phyloP scores from a whole-genome alignment of 225 moss, liverwort and hornwort genomes.

The Anthoceros angustus region DNA sequence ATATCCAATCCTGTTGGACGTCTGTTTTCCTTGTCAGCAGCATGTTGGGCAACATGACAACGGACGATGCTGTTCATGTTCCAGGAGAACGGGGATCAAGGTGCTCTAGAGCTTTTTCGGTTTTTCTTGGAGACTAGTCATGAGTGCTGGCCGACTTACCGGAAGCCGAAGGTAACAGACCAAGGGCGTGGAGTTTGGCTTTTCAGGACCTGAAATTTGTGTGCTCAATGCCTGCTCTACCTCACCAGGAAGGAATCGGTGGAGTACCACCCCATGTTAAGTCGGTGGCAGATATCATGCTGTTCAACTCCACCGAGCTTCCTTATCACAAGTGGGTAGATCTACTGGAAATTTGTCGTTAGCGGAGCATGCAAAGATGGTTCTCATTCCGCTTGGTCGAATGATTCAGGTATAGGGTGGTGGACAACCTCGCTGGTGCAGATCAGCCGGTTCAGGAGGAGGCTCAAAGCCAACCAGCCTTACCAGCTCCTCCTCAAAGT shows the following conservation, averaged over 20 bases:
- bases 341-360: background rate
- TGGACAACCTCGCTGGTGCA: constrained; percentile 75
- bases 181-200: no score
- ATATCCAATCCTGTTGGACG: no score
- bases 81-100: constrained; percentile 54
- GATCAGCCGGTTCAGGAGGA: constrained; percentile 48
- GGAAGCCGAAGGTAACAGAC: constrained; percentile 34
- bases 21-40: no score
- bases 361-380: background rate
- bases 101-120: constrained; percentile 88
- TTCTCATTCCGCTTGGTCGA: background rate
- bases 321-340: constrained; percentile 68
- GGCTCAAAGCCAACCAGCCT: constrained; percentile 41
- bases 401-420: constrained; percentile 67
- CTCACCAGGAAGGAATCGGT: constrained; percentile 63
- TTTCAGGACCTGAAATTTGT: no score
- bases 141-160: constrained; percentile 66
- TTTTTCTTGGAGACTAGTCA: constrained; percentile 97
- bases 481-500: constrained; percentile 89
- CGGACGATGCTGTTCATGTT: constrained; percentile 2
- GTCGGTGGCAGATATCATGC: constrained; percentile 67
- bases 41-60: no score
- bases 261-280: constrained; percentile 45
- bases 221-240: background rate
- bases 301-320: constrained; percentile 82